Evolutionary conservation across 2,329 filamentous ascomycete species (phyloP).

Genomic region (Alternaria brassicae): DNA sequence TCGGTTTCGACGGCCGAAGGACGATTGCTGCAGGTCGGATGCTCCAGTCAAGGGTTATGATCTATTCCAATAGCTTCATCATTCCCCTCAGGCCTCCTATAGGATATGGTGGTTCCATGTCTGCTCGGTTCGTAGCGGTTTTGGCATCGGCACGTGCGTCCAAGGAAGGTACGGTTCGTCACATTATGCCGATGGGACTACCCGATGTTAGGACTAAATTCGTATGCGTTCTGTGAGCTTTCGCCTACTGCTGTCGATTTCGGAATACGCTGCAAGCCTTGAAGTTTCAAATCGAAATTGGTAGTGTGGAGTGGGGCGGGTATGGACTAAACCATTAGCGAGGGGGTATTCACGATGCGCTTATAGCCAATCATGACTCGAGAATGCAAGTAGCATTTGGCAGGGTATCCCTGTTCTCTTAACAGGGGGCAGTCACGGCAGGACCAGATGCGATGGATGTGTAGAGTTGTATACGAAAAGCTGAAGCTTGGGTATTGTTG

Average conservation of each 20-base stretch:
- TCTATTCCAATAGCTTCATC: background rate
- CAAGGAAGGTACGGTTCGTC: background rate
- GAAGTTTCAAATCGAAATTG: conserved; percentile 4
- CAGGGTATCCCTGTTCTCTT: background rate
- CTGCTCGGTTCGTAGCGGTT: background rate
- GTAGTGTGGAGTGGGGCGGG: conserved; percentile 12
- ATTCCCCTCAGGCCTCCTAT: background rate
- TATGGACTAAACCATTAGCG: conserved; percentile 11
- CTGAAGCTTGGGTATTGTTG: conserved; percentile 29
- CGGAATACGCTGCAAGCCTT: background rate
- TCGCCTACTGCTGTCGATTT: background rate
- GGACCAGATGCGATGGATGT: background rate
- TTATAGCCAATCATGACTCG: conserved; percentile 3
- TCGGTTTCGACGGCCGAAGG: background rate
- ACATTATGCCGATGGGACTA: background rate
- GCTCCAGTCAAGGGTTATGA: background rate
- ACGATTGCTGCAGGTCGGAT: too few species aligned
- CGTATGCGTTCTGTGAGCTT: background rate
- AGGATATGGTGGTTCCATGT: background rate
- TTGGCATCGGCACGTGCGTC: background rate
- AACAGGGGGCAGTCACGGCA: background rate
- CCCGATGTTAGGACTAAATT: background rate
- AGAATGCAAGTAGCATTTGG: background rate
- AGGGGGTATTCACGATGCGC: conserved; percentile 1
- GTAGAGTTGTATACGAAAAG: conserved; percentile 5